Evolutionary conservation across 805 yeast species (phyloP).

Genomic region (Komagataella mondaviorum): DNA sequence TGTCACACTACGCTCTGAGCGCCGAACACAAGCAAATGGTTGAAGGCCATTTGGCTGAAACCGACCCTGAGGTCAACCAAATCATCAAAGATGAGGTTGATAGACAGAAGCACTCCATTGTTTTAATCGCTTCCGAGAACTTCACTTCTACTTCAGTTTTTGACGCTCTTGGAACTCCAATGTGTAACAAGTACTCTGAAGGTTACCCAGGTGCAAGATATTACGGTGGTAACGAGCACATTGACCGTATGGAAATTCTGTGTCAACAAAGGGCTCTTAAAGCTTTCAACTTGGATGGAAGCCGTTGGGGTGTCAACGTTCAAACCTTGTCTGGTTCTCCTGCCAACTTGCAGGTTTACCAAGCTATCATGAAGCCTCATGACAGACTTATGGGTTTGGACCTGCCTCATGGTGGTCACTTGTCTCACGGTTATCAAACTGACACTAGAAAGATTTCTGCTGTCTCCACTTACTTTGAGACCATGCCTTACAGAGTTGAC

Average conservation of each 20-base stretch:
- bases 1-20: conserved; percentile 39
- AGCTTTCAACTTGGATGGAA: conserved; percentile 71
- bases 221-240: conserved; percentile 97
- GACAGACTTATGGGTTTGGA: conserved; percentile 98
- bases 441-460: conserved; percentile 87
- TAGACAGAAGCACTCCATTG: conserved; percentile 90
- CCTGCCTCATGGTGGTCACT: conserved; percentile 97
- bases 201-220: conserved; percentile 99
- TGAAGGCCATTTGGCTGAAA: conserved; percentile 45
- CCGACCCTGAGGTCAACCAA: conserved; percentile 69
- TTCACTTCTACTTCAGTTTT: conserved; percentile 93
- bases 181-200: conserved; percentile 97
- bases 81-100: conserved; percentile 69
- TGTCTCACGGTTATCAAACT: conserved; percentile 97
- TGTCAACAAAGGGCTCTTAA: conserved; percentile 92
- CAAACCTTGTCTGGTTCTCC: conserved; percentile 96
- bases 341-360: conserved; percentile 93
- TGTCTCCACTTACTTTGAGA: conserved; percentile 92
- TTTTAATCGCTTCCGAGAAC: conserved; percentile 92
- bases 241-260: conserved; percentile 82
- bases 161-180: conserved; percentile 93
- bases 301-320: conserved; percentile 95
- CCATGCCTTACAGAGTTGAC: conserved; percentile 96
- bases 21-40: conserved; percentile 52
- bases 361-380: conserved; percentile 88